These are phyloP conservation scores for Botrytis deweyae DNA, from an alignment of 2,329 filamentous ascomycete genomes.

Conservation along the genomic window DNA sequence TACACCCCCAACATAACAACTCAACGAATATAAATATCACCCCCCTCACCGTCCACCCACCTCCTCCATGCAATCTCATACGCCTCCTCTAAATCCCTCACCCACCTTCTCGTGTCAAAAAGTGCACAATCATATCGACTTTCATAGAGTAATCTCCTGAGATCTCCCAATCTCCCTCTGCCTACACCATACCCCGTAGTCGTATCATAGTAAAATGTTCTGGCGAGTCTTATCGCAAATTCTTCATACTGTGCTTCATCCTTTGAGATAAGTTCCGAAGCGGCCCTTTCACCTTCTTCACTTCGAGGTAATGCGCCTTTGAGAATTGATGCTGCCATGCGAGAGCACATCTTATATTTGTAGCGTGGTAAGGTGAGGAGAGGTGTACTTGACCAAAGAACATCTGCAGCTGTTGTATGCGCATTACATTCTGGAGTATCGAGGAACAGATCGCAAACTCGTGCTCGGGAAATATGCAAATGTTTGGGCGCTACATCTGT, in stretches of 20 bases:
- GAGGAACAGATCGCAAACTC: slow-evolving; percentile 90
- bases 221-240: slow-evolving; percentile 67
- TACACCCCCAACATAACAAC: not conserved
- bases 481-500: slow-evolving; percentile 96
- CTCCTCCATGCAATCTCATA: slow-evolving; percentile 85
- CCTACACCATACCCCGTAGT: slow-evolving; percentile 52
- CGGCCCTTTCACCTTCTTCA: slow-evolving; percentile 64
- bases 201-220: slow-evolving; percentile 58
- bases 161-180: slow-evolving; percentile 69
- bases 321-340: slow-evolving; percentile 95
- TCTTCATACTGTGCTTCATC: slow-evolving; percentile 84
- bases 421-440: slow-evolving; percentile 98
- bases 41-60: slow-evolving; percentile 84
- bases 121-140: slow-evolving; percentile 82
- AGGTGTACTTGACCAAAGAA: slow-evolving; percentile 94
- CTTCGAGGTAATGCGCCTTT: slow-evolving; percentile 80
- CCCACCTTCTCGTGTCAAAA: slow-evolving; percentile 91
- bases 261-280: slow-evolving; percentile 71
- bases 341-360: slow-evolving; percentile 97
- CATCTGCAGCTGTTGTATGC: slow-evolving; percentile 94
- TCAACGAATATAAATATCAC: slow-evolving; percentile 76
- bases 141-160: slow-evolving; percentile 79
- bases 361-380: slow-evolving; percentile 88
- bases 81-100: slow-evolving; percentile 80
- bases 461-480: slow-evolving; percentile 86